These are phyloP conservation scores for Dothidotthia symphoricarpi DNA, from an alignment of 2,329 filamentous ascomycete species.

Conservation along the genomic window DNA sequence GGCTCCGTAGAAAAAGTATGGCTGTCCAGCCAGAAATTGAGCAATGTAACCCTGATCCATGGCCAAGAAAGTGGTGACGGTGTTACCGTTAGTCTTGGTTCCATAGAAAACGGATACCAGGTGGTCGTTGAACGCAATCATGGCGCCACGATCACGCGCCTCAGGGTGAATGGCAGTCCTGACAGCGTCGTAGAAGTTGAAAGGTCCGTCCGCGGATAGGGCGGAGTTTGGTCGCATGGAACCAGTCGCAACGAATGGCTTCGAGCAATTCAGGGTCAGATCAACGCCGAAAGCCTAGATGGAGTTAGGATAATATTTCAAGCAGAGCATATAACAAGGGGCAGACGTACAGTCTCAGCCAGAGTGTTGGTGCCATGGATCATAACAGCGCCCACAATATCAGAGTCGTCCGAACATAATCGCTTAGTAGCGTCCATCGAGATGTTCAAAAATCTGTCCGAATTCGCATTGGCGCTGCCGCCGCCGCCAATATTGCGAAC, in stretches of 20 bases:
- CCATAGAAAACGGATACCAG: slow-evolving; percentile 31
- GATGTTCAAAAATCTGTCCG: too few species aligned
- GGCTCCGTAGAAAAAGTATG: too few species aligned
- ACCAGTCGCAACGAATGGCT: slow-evolving; percentile 27
- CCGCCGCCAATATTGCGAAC: too few species aligned
- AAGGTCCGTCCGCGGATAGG: slow-evolving; percentile 25
- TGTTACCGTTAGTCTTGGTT: too few species aligned
- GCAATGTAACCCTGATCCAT: too few species aligned
- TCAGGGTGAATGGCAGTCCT: slow-evolving; percentile 24
- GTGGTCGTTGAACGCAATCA: slow-evolving; percentile 31
- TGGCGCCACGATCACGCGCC: slow-evolving; percentile 20
- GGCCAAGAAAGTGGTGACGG: too few species aligned
- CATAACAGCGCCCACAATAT: slow-evolving; percentile 29
- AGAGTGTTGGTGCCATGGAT: slow-evolving; percentile 33
- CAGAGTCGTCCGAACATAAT: slow-evolving; percentile 29
- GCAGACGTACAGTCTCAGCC: slow-evolving; percentile 33
- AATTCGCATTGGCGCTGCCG: too few species aligned
- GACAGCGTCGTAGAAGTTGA: slow-evolving; percentile 31
- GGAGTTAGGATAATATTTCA: too few species aligned
- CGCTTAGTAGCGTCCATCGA: too few species aligned
- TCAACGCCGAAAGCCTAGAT: slow-evolving; percentile 32
- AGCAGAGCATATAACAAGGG: too few species aligned
- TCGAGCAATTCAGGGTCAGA: slow-evolving; percentile 27
- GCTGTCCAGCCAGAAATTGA: too few species aligned
- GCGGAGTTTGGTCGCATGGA: slow-evolving; percentile 30